Percentiles rank a stretch among this genome's conserved stretches.
These are phyloP conservation scores for Edaphochlamys debaryana DNA, from an alignment of 139 green algal genomes.

Conservation along the genomic window DNA sequence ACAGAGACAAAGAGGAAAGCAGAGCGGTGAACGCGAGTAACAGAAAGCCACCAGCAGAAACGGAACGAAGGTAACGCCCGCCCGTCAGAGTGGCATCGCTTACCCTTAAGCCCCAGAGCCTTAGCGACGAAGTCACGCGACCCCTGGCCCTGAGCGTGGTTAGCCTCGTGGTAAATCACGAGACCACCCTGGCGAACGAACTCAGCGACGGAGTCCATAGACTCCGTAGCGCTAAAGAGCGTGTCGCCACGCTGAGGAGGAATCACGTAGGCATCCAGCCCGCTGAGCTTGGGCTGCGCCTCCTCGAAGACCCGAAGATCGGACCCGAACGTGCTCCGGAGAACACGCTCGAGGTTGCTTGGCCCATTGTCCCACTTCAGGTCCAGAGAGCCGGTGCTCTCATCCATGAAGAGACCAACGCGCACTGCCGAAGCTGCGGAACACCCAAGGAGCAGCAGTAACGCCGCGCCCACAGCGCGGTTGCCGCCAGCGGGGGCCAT, in stretches of 20 bases:
- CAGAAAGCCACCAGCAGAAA: too few species aligned
- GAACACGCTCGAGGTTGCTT: background rate
- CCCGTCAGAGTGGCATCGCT: too few species aligned
- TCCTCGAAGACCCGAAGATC: background rate
- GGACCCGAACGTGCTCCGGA: background rate
- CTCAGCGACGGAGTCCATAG: background rate
- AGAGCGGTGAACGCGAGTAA: too few species aligned
- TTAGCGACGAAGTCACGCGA: background rate
- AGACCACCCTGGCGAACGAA: background rate
- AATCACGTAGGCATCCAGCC: constrained; percentile 44
- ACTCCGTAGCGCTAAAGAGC: background rate
- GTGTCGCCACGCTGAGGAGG: background rate
- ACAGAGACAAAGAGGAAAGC: too few species aligned
- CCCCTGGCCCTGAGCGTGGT: background rate
- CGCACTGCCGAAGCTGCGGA: too few species aligned
- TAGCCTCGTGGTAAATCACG: background rate
- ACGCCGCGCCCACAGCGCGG: too few species aligned
- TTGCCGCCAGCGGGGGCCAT: too few species aligned
- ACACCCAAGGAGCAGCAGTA: too few species aligned
- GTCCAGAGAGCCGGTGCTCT: constrained; percentile 12
- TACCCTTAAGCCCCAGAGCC: constrained; percentile 1
- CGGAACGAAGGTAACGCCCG: too few species aligned
- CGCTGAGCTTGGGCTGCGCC: too few species aligned
- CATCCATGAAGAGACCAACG: constrained; percentile 8
- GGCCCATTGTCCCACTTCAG: constrained; percentile 11